A percentile compares a stretch with the other conserved stretches of the same genome.
Evolutionary conservation across 306 rosid genomes (phyloP).

Genomic region (Cyamopsis tetragonoloba): DNA sequence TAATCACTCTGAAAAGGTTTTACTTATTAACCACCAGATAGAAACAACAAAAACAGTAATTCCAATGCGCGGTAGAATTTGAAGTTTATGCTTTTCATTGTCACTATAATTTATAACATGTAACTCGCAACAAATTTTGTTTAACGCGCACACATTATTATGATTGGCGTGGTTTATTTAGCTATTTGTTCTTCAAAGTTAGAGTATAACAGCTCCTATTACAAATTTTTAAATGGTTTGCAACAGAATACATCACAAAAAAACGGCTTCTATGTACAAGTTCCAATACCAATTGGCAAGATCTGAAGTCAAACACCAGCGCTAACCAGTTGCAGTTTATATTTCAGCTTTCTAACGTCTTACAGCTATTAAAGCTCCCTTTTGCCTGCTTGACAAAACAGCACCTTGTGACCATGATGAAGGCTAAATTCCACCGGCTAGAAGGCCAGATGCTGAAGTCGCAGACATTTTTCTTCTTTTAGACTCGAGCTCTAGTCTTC

Average conservation of each 20-base stretch:
- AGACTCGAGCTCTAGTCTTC: slow-evolving; percentile 55
- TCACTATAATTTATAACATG: too few relatives aligned
- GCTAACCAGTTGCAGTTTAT: background rate
- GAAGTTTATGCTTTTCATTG: too few relatives aligned
- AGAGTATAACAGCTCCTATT: background rate
- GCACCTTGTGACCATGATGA: slow-evolving; percentile 63
- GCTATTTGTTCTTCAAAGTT: too few relatives aligned
- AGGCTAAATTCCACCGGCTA: slow-evolving; percentile 59
- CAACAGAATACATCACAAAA: background rate
- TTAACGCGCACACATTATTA: too few relatives aligned
- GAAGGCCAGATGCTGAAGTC: slow-evolving; percentile 51
- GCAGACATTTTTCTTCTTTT: slow-evolving; percentile 83
- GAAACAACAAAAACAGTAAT: too few relatives aligned
- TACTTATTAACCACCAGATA: too few relatives aligned
- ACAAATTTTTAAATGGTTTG: background rate
- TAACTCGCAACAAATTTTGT: too few relatives aligned
- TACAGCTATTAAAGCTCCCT: slow-evolving; percentile 29
- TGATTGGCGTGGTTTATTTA: too few relatives aligned
- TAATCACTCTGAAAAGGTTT: too few relatives aligned
- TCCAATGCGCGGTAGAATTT: too few relatives aligned
- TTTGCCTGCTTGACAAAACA: slow-evolving; percentile 29
- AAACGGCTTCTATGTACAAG: slow-evolving; percentile 8
- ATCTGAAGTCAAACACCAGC: background rate
- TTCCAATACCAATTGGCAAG: background rate
- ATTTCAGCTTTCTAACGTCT: slow-evolving; percentile 30